A percentile compares a stretch with the other conserved stretches of the same genome.
phyloP scores from a whole-genome alignment of 371 early-diverging fungal species.

The Mycotypha africana region DNA sequence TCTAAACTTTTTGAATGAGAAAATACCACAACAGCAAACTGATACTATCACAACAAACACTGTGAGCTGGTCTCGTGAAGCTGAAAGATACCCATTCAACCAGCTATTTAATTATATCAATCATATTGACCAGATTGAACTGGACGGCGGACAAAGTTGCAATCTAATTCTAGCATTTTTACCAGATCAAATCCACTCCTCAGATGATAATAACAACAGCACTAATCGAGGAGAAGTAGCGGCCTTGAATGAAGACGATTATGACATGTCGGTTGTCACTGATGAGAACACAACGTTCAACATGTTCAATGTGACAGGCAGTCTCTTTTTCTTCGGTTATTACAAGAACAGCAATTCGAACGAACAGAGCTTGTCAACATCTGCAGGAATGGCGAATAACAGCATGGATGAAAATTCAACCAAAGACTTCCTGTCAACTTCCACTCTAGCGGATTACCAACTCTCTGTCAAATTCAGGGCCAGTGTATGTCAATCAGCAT shows the following conservation, averaged over 20 bases:
- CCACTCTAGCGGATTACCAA: conserved; percentile 55
- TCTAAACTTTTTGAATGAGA: conserved; percentile 24
- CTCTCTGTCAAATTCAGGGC: conserved; percentile 76
- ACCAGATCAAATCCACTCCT: conserved; percentile 38
- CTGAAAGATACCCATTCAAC: conserved; percentile 69
- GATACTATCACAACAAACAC: conserved; percentile 52
- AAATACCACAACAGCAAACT: too few species aligned
- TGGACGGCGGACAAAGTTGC: conserved; percentile 57
- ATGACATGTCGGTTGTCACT: conserved; percentile 4
- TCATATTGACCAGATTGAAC: conserved; percentile 69
- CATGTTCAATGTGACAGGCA: conserved; percentile 76
- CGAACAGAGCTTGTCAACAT: too few species aligned
- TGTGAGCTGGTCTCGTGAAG: conserved; percentile 45
- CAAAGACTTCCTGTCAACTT: conserved; percentile 20
- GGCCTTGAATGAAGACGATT: conserved; percentile 11
- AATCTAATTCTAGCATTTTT: conserved; percentile 74
- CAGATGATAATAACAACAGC: conserved; percentile 9
- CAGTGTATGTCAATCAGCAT: conserved; percentile 79
- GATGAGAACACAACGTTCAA: conserved; percentile 35
- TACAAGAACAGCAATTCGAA: conserved; percentile 15
- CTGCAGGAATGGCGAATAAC: too few species aligned
- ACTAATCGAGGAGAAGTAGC: too few species aligned
- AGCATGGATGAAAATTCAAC: background rate
- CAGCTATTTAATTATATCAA: conserved; percentile 88
- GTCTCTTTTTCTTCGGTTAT: conserved; percentile 83